phyloP scores from a whole-genome alignment of 345 rosid genomes.

The Populus euphratica region DNA sequence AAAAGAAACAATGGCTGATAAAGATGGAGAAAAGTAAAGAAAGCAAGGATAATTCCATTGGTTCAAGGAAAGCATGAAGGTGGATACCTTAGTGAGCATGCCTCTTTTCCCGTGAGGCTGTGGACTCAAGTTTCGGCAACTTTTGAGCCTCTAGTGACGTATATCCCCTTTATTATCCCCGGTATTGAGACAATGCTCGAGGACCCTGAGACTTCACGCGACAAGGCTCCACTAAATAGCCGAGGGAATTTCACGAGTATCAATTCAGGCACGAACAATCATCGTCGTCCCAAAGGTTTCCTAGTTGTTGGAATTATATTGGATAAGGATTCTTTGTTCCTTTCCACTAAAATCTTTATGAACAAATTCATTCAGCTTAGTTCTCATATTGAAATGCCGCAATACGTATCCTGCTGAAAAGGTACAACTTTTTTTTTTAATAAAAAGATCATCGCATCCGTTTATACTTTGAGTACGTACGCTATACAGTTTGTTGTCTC shows the following conservation, averaged over 20 bases:
- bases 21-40: conserved; percentile 9
- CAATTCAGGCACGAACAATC: neutral
- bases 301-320: neutral
- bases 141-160: conserved; percentile 2
- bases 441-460: too few species aligned
- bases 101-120: conserved; percentile 28
- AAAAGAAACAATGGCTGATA: conserved; percentile 18
- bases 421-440: neutral
- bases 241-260: neutral
- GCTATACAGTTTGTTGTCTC: too few species aligned
- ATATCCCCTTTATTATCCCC: neutral
- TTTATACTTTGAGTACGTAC: too few species aligned
- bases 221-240: conserved; percentile 20
- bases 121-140: conserved; percentile 18
- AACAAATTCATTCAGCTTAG: neutral
- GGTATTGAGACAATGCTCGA: conserved; percentile 11
- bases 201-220: neutral
- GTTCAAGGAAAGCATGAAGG: conserved; percentile 17
- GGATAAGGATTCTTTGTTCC: neutral
- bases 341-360: neutral
- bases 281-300: neutral
- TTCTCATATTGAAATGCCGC: neutral
- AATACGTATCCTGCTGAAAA: neutral
- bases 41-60: conserved; percentile 7
- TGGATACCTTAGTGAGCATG: conserved; percentile 34